Base-by-base conservation (phyloP, 2,329 filamentous ascomycete genomes). In the Pseudogymnoascus sp. region DNA sequence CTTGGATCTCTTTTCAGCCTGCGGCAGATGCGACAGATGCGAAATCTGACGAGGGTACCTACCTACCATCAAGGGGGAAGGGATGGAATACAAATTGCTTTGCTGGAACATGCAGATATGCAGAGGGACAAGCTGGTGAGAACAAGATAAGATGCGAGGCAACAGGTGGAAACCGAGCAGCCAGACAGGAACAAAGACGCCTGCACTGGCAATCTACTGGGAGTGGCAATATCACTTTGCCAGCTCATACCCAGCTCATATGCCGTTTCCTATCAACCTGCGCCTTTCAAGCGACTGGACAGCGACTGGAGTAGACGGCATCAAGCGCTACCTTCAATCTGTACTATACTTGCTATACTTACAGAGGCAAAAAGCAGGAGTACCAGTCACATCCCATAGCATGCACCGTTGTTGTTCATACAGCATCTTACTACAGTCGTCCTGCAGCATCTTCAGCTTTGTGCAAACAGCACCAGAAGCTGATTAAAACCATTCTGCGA, bases 351-450 rank as follows among this genome's bases (percentile, higher is more conserved):
- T 56, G n/a, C n/a, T 56, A 26, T 26, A 3, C 24, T 21, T 56
- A 13, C 29, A 10, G 50, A 56, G 26, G 29, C 50, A 56, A 33
- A 33, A 56, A 10, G 16, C 50, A 33, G 50, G 50, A 56, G 50
- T 56, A 56, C 50, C 50, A 56, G 50, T 56, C 50, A 56, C 50
- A 56, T 56, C 29, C 29, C 50, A 56, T 56, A 33, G 16, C 16
- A 56, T 56, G 50, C 50, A 56, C 50, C 50, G 50, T 56, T 56
- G 50, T 56, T 56, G 50, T 56, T 56, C 50, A 56, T 56, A 56
- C 50, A 56, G 26, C 50, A 56, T 56, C 50, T 56, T 33, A 56
- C 50, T 26, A 56, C 47, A 53, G 26, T 19, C 47, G 8, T 13
- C 47, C 47, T 53, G 47, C 29, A 56, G 50, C 50, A 56, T 33